Evolutionary conservation across 2,329 filamentous ascomycete genomes (phyloP).

Genomic region (Penicillium crustosum): DNA sequence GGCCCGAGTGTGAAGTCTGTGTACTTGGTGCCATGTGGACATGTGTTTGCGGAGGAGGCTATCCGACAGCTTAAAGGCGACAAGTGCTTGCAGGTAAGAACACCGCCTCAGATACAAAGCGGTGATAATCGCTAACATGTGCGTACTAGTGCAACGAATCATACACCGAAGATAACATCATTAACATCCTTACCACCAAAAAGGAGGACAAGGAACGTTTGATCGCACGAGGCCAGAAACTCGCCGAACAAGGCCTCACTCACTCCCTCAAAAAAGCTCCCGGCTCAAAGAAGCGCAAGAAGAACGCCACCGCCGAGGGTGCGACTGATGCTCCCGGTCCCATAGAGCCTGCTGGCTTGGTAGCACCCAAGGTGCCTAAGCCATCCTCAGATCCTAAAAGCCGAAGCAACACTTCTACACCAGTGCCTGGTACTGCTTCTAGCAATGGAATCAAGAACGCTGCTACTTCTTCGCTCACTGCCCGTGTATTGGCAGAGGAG

Average conservation of each 20-base stretch:
- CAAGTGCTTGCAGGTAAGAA: conserved; percentile 55
- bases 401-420: conserved; percentile 35
- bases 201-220: conserved; percentile 70
- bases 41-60: conserved; percentile 85
- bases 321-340: conserved; percentile 30
- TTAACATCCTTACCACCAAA: conserved; percentile 74
- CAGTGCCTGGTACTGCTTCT: conserved; percentile 32
- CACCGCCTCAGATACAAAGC: neutral
- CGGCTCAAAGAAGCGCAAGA: conserved; percentile 71
- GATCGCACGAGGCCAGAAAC: conserved; percentile 63
- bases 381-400: conserved; percentile 12
- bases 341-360: conserved; percentile 37
- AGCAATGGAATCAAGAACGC: conserved; percentile 77
- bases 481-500: conserved; percentile 83
- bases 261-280: conserved; percentile 83
- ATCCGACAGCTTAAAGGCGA: conserved; percentile 75
- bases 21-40: conserved; percentile 91
- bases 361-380: conserved; percentile 31
- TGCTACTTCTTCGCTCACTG: conserved; percentile 79
- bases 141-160: conserved; percentile 65
- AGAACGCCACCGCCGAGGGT: conserved; percentile 54
- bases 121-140: conserved; percentile 1
- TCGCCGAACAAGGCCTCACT: conserved; percentile 71
- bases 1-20: conserved; percentile 77
- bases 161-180: conserved; percentile 72